Conservation (phyloP, 2,329 filamentous ascomycete genomes). For the Botryotinia globosa region DNA sequence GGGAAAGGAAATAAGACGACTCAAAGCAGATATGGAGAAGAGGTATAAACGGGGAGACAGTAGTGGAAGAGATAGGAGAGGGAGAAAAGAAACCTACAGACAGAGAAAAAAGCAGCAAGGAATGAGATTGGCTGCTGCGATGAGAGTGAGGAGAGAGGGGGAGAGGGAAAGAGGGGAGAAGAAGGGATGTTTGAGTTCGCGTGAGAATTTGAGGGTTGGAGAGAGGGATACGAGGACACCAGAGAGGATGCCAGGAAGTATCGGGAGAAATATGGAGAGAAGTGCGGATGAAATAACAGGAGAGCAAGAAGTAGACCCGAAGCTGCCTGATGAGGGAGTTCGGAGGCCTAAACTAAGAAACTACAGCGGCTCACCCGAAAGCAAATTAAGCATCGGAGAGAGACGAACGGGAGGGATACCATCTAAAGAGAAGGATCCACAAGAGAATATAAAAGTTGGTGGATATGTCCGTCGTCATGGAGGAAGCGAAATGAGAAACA, state of each 20-base stretch:
- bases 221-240: background rate
- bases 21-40: background rate
- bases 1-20: too few species aligned
- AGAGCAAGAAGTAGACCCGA: background rate
- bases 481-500: background rate
- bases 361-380: background rate
- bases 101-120: background rate
- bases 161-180: too few species aligned
- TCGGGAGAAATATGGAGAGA: background rate
- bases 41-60: background rate
- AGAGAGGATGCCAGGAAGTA: background rate
- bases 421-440: background rate
- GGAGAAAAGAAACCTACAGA: background rate
- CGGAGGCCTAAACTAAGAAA: background rate
- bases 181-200: too few species aligned
- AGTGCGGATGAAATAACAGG: background rate
- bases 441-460: background rate
- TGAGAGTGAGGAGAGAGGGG: background rate
- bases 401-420: background rate
- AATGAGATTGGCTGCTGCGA: conserved; percentile 1
- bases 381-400: background rate
- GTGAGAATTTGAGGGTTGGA: background rate
- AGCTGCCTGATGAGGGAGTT: background rate
- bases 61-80: background rate
- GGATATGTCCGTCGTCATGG: background rate